Base-by-base conservation (phyloP, 2,329 filamentous ascomycete genomes). In the Gyromitra esculenta region DNA sequence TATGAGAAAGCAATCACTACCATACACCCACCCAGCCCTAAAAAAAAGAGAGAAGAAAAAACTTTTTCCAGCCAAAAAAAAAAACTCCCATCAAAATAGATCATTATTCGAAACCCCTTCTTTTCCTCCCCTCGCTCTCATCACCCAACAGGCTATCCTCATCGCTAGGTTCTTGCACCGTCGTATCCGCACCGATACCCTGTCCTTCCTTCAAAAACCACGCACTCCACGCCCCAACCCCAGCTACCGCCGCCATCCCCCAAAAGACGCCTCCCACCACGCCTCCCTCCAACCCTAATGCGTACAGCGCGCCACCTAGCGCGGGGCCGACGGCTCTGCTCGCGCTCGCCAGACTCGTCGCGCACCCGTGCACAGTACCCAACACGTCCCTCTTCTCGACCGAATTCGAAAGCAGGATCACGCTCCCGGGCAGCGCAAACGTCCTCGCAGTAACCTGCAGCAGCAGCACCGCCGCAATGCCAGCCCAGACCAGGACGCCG, bases 391-490 rank as follows among this genome's bases (percentile, higher is more conserved):
- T 87, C 79, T 89, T 87, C 0, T 88, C 88, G 50, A 87, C 87
- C 79, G 87, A 87, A 80, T 90, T 89, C 79, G 89, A 90, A 56
- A 90, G 83, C 7, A 90, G 82, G 72, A 90, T 89, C 45, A 88
- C 88, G 81, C 86, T 88, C 2, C 87, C 87, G 0, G 88, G 88
- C 7, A 88, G 83, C 0, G 87, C 87, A 80, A 94, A 93, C 0
- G 92, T 95, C 37, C 92, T 87, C 0, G 90, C 91, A 2, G 90
- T 85, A 15, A 93, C 91, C 81, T 94, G 92, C 7, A 93, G 82
- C 15, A 89, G 85, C 1, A 92, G 85, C 1, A 92, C 89, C 1
- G 88, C 81, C 0, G 87, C 86, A 18, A 94, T 90, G 1, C 89
- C 87, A 0, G 87, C 79, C 92, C 91, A 94, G 45, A 93, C 85